Percentiles rank a stretch among this genome's conserved stretches.
phyloP scores from a whole-genome alignment of 2,329 filamentous ascomycete species.

The Aspergillus sp. region DNA sequence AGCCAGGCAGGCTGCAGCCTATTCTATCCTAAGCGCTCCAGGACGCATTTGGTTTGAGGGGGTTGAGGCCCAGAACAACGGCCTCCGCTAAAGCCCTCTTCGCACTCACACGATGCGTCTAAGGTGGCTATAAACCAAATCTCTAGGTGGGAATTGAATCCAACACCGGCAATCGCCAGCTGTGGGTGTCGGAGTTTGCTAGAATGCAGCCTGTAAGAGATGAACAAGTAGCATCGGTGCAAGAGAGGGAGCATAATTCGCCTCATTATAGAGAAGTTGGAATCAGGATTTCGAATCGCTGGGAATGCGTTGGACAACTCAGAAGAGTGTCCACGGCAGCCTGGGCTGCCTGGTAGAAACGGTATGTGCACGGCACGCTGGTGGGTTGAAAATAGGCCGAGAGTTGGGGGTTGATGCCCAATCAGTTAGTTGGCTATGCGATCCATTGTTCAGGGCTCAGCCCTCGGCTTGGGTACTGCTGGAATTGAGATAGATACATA shows the following conservation, averaged over 20 bases:
- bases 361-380: not conserved
- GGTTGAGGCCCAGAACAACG: no score
- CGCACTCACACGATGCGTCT: no score
- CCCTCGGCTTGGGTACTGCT: not conserved
- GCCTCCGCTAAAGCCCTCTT: no score
- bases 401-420: constrained; percentile 7
- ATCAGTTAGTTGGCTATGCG: constrained; percentile 2
- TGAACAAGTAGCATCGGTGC: constrained; percentile 14
- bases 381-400: not conserved
- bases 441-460: not conserved
- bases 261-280: not conserved
- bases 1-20: no score
- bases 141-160: not conserved
- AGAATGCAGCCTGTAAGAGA: constrained; percentile 16
- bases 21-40: no score
- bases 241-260: constrained; percentile 3
- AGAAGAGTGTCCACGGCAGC: not conserved
- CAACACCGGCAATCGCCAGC: not conserved
- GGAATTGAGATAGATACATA: not conserved
- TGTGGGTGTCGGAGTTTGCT: not conserved
- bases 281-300: not conserved
- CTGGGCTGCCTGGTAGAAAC: not conserved
- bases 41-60: no score
- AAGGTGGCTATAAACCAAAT: no score
- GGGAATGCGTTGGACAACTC: not conserved